Base-by-base conservation (phyloP, 2,329 filamentous ascomycete species). In the Diplodia intermedia region DNA sequence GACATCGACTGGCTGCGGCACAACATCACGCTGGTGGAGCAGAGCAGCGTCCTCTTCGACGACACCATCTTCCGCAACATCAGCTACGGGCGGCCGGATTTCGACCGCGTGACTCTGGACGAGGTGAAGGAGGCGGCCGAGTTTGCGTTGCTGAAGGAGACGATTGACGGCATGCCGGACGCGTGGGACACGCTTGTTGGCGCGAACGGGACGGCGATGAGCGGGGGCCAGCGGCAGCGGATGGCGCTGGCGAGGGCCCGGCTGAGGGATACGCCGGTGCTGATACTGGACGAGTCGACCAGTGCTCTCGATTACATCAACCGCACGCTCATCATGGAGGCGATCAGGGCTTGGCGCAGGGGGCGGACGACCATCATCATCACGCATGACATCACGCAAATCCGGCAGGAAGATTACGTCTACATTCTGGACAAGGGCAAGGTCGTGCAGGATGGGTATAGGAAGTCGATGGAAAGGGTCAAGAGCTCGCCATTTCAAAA, bases 331-430 rank as follows among this genome's bases (percentile, higher is more conserved):
- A 86, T 97, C 47, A 90, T 97, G 84, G 86, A 91, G 52, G 87
- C 89, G 0, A 90, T 97, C 65, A 85, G 92, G 8, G 75, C 85
- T 23, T 97, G 93, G 94, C 86, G 95, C 26, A 82, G 80, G 43
- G 90, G 86, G 0, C 95, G 92, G 76, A 97, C 94, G 0, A 98
- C 94, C 0, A 91, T 98, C 63, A 88, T 98, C 71, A 94, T 98
- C 73, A 97, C 95, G 0, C 94, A 98, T 74, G 93, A 98, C 71
- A 86, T 95, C 38, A 86, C 88, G 0, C 91, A 94, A 71, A 94
- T 98, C 11, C 77, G 81, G 4, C 80, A 87, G 0, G 77, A 88
- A 0, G 93, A 98, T 70, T 94, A 90, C 70, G 86, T 96, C 0
- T 97, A 94, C 71, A 86, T 97, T 12, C 81, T 98, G 75, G 90